These are phyloP conservation scores for Monosporozyma servazzii DNA, from an alignment of 805 yeast genomes.

Conservation along the genomic window DNA sequence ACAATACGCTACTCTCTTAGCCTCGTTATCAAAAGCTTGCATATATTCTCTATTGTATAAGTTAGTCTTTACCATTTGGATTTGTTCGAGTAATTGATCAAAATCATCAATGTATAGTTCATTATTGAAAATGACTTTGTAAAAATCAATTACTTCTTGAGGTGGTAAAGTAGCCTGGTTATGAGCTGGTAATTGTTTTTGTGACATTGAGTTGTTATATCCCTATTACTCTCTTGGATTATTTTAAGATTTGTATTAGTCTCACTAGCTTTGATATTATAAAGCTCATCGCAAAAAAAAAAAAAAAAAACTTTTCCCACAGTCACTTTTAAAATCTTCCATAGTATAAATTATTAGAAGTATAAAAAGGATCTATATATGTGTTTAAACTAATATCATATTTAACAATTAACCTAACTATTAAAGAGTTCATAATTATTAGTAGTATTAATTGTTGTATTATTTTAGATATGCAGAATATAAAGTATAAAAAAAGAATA, in stretches of 20 bases:
- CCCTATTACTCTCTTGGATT: neutral
- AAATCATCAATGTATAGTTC: constrained; percentile 18
- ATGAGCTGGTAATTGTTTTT: constrained; percentile 16
- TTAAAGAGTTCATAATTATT: neutral
- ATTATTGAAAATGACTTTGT: constrained; percentile 20
- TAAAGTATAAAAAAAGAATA: neutral
- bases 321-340: neutral
- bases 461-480: neutral
- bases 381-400: neutral
- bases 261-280: neutral
- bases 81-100: constrained; percentile 16
- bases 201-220: neutral
- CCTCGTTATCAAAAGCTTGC: constrained; percentile 55
- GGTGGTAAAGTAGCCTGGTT: constrained; percentile 21
- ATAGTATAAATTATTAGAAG: neutral
- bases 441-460: neutral
- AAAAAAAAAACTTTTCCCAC: neutral
- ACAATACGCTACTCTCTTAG: constrained; percentile 65
- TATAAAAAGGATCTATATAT: too few species aligned
- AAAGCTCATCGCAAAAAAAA: neutral
- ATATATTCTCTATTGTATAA: constrained; percentile 62
- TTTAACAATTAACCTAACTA: neutral
- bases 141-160: constrained; percentile 25
- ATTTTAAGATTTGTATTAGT: neutral
- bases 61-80: constrained; percentile 64